phyloP scores from a whole-genome alignment of 495 filamentous ascomycete genomes.

The Chaetomium tenue region DNA sequence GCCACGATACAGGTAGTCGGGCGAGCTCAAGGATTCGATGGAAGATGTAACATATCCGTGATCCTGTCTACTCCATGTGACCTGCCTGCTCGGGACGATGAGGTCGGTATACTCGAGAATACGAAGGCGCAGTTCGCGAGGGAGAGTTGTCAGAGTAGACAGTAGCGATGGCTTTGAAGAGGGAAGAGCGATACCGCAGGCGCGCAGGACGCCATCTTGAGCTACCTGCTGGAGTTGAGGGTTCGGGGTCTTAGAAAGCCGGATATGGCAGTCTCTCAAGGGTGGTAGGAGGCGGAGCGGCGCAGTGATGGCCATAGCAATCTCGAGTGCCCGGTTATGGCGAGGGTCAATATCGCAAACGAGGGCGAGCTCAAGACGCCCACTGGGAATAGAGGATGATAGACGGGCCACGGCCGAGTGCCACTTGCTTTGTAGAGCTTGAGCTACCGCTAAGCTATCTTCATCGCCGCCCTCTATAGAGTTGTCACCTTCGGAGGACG shows the following conservation, averaged over 20 bases:
- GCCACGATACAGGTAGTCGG: not conserved
- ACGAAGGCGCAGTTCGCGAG: slow-evolving; percentile 17
- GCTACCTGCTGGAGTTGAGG: not conserved
- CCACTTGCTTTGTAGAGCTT: not conserved
- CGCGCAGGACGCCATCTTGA: not conserved
- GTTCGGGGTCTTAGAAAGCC: slow-evolving; percentile 1
- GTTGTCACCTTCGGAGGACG: not conserved
- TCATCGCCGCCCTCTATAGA: not conserved
- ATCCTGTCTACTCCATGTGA: slow-evolving; percentile 22
- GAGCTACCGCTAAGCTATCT: not conserved
- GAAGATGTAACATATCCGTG: slow-evolving; percentile 6
- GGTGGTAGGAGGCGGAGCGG: slow-evolving; percentile 5
- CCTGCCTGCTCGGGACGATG: slow-evolving; percentile 19
- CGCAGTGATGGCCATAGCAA: not conserved
- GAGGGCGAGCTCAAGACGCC: slow-evolving; percentile 8
- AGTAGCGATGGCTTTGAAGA: not conserved
- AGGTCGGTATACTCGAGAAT: slow-evolving; percentile 24
- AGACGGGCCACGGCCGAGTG: not conserved
- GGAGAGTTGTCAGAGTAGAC: slow-evolving; percentile 7
- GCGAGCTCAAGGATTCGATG: not conserved
- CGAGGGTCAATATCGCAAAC: slow-evolving; percentile 13
- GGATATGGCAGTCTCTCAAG: not conserved
- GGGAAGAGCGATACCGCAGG: slow-evolving; percentile 1
- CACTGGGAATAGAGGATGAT: not conserved
- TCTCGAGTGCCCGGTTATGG: not conserved